These are phyloP conservation scores for Zanthoxylum bungeanum DNA, from an alignment of 345 rosid species.

Conservation along the genomic window DNA sequence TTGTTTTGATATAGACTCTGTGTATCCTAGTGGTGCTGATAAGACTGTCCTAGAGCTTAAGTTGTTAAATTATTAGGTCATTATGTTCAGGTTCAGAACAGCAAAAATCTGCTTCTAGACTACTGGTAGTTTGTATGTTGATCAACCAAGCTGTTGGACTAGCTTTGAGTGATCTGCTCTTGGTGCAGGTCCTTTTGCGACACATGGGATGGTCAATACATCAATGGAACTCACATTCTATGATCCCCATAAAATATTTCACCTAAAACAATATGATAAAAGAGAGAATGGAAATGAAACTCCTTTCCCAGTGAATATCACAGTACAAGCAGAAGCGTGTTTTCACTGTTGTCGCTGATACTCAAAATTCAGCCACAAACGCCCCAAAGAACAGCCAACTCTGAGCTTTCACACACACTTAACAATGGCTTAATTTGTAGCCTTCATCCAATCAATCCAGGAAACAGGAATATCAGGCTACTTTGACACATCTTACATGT, in stretches of 20 bases:
- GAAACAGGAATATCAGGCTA: neutral
- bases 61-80: too few species aligned
- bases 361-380: neutral
- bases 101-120: constrained; percentile 69
- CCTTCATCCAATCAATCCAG: neutral
- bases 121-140: constrained; percentile 73
- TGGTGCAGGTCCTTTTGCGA: constrained; percentile 80
- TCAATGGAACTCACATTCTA: constrained; percentile 37
- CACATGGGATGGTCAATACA: constrained; percentile 81
- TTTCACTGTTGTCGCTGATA: neutral
- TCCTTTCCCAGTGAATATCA: too few species aligned
- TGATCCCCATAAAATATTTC: neutral
- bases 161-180: constrained; percentile 81
- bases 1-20: constrained; percentile 7
- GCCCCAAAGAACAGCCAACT: neutral
- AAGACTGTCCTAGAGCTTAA: neutral
- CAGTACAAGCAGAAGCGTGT: neutral
- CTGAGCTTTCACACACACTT: neutral
- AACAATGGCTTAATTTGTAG: neutral
- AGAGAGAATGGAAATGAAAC: neutral
- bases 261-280: neutral
- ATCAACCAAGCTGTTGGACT: constrained; percentile 98
- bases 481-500: neutral
- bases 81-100: constrained; percentile 55
- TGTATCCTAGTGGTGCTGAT: neutral